A percentile compares a stretch with the other conserved stretches of the same genome.
phyloP scores from a whole-genome alignment of 768 basidiomycete species.

The Astraeus odoratus region DNA sequence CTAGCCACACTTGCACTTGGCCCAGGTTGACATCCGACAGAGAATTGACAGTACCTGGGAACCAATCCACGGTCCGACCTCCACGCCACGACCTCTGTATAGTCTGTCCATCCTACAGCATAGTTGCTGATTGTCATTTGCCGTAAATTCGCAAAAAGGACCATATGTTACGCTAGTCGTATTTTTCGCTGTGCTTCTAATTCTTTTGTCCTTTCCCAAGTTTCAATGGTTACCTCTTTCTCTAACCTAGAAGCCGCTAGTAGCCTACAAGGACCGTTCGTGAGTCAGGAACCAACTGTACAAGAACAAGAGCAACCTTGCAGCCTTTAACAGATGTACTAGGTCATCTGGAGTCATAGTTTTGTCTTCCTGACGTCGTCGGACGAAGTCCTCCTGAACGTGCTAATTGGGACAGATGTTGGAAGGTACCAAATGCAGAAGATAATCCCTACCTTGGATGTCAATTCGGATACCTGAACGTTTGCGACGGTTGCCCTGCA shows the following conservation, averaged over 20 bases:
- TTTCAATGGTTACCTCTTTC: constrained; percentile 40
- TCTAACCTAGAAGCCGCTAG: constrained; percentile 52
- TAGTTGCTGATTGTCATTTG: too few species aligned
- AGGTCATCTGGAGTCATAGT: constrained; percentile 52
- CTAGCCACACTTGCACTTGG: too few species aligned
- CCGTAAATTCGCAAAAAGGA: too few species aligned
- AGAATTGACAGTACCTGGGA: too few species aligned
- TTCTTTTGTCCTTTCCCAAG: constrained; percentile 54
- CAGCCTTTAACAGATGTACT: constrained; percentile 58
- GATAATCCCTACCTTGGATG: constrained; percentile 46
- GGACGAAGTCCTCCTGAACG: constrained; percentile 72
- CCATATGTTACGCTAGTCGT: background rate
- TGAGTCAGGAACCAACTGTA: background rate
- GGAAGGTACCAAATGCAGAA: background rate
- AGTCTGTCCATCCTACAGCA: too few species aligned
- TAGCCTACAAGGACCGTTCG: constrained; percentile 32
- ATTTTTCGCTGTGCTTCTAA: constrained; percentile 39
- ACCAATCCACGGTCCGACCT: too few species aligned
- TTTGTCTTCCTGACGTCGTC: constrained; percentile 31
- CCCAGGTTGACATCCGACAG: too few species aligned
- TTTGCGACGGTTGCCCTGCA: constrained; percentile 44
- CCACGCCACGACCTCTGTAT: too few species aligned
- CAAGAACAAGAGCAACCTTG: constrained; percentile 40
- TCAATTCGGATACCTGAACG: constrained; percentile 44
- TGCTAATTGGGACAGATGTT: constrained; percentile 34